Conservation (phyloP, 2,329 filamentous ascomycete species). For the Blastomyces gilchristii region DNA sequence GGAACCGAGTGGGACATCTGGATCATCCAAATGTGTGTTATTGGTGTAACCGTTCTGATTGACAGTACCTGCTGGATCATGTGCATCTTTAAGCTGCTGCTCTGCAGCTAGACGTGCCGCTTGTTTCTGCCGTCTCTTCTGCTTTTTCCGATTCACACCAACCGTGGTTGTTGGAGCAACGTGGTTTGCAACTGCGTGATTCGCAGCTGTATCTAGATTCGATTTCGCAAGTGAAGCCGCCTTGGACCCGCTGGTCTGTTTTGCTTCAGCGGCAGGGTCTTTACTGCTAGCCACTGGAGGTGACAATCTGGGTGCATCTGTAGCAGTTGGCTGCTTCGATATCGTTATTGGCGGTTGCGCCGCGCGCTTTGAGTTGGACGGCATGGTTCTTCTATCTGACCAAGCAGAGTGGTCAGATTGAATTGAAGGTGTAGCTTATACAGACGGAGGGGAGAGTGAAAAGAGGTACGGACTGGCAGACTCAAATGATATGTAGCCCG, state of each 20-base stretch:
- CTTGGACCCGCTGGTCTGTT: conserved; percentile 20
- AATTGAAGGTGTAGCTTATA: not conserved
- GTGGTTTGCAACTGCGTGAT: conserved; percentile 6
- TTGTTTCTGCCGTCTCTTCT: conserved; percentile 79
- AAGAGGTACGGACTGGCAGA: not conserved
- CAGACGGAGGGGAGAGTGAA: not conserved
- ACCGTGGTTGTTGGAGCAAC: not conserved
- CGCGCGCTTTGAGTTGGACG: conserved; percentile 17
- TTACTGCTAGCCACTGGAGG: conserved; percentile 9
- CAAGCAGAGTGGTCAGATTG: not conserved
- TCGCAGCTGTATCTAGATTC: conserved; percentile 4
- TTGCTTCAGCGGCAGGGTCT: not conserved
- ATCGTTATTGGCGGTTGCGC: conserved; percentile 12
- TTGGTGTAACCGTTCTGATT: conserved; percentile 30
- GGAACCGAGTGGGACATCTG: not conserved
- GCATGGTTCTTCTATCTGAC: conserved; percentile 13
- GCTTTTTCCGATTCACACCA: conserved; percentile 79
- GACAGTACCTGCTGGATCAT: conserved; percentile 17
- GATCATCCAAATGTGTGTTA: conserved; percentile 14
- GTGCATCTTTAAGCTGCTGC: conserved; percentile 31
- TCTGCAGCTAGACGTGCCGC: conserved; percentile 59
- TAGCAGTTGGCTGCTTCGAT: conserved; percentile 9
- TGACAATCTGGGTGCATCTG: conserved; percentile 5
- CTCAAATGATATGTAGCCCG: not conserved
- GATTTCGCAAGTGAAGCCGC: conserved; percentile 19